Evolutionary conservation across 352 stramenopile species (phyloP), one percentile per base, ranked within the genome.

Genomic region (Globisporangium rhizosaccharum): DNA sequence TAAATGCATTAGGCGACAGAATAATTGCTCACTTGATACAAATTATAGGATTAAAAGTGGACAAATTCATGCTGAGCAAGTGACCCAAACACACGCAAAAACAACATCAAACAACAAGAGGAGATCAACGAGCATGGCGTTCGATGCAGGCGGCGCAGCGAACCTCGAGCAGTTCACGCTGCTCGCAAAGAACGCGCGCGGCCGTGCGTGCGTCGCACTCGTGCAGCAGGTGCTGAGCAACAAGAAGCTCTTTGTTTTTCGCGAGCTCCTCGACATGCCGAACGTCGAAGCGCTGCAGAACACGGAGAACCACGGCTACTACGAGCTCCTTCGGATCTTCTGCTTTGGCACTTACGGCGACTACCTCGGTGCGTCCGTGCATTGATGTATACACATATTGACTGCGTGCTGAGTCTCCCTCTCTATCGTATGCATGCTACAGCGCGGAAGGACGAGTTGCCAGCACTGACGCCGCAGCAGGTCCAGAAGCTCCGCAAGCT

Each of bases 221-320:
- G 94, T 97, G 60, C 91, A 97, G 72, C 90, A 97, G 67, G 90
- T 96, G 39, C 73, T 97, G 30, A 88, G 67, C 51, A 94, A 96
- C 71, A 94, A 93, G 68, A 96, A 96, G 66, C 74, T 97, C 42
- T 97, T 96, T 65, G 89, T 97, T 23, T 97, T 97, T 64, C 87
- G 91, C 23, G 90, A 97, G 76, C 75, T 97, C 51, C 67, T 97
- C 41, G 79, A 93, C 52, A 95, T 96, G 85, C 79, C 84, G 45
- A 97, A 95, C 66, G 83, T 97, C 55, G 76, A 94, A 70, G 81
- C 79, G 48, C 74, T 97, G 37, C 72, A 70, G 20, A 67, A 75
- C 51, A 87, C 82, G 36, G 83, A 95, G 56, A 73, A 92, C 58
- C 74, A 92, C 39, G 72, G 75, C 20, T 85, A 93, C 70, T 81